Evolutionary conservation across 2,329 filamentous ascomycete genomes (phyloP), one percentile per base, ranked within the genome.

Genomic region (Curvularia sp.): DNA sequence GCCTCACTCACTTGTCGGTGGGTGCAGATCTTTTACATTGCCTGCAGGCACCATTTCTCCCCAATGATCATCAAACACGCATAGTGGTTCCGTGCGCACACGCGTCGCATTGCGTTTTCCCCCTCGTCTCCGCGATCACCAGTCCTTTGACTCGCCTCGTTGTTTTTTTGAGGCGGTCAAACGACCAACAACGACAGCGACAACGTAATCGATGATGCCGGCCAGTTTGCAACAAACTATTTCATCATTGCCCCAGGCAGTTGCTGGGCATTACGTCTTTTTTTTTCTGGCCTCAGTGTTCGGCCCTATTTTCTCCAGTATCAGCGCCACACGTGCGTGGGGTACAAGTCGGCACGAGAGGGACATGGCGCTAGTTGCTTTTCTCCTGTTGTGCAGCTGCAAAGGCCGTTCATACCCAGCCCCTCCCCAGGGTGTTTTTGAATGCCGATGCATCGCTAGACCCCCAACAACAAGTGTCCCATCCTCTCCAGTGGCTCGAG

Each of bases 41-140:
- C n/a, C 32, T 19, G 34, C 47, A 49, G 32, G 23, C 47, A 39
- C 34, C 47, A 13, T 8, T 15, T 36, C 19, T 23, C 47, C 47
- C 47, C 47, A 49, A 49, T 49, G 34, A 49, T 34, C 32, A n/a
- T 49, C 47, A 49, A 28, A 49, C 47, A 49, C 47, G 47, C 47
- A 38, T 34, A 18, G 34, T 15, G n/a, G 15, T 32, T 19, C 46
- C 34, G 34, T 49, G 47, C 47, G 38, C 47, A 49, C 47, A 49
- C 47, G 47, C 47, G 47, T 49, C 47, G 47, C 47, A 49, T 39
- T 49, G 47, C 47, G 47, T 49, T 49, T 39, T 28, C 5, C 47
- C 47, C n/a, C 34, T 27, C 9, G 34, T 39, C 47, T 34, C 21
- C 47, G 32, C 23, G 8, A 2, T 30, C 4, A 19, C 27, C 27